Conservation (phyloP, 2,329 filamentous ascomycete genomes). For the Ilyonectria sp. region DNA sequence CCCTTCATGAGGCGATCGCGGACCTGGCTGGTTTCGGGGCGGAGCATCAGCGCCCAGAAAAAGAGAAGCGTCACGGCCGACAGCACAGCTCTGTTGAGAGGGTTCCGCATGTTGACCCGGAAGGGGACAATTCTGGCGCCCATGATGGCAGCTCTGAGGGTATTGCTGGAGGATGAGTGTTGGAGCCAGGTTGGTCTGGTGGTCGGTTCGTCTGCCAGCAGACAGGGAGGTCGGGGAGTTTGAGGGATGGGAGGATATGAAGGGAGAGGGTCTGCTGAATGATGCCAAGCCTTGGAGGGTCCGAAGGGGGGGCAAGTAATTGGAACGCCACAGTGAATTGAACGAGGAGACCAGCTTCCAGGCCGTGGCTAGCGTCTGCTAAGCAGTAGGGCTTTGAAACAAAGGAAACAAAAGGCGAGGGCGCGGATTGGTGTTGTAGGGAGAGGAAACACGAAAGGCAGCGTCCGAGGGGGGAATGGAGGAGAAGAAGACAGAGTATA, state of each 20-base stretch:
- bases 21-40: constrained; percentile 59
- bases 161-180: not conserved
- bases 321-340: constrained; percentile 3
- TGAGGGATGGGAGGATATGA: not conserved
- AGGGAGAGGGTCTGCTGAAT: not conserved
- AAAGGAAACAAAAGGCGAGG: constrained; percentile 5
- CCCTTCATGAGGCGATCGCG: constrained; percentile 57
- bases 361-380: not conserved
- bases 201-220: constrained; percentile 17
- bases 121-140: constrained; percentile 56
- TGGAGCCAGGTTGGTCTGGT: not conserved
- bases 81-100: constrained; percentile 61
- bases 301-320: not conserved
- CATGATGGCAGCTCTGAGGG: constrained; percentile 45
- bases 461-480: not conserved
- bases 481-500: not conserved
- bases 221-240: constrained; percentile 11
- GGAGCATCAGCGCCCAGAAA: constrained; percentile 56
- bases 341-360: constrained; percentile 2
- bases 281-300: not conserved
- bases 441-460: constrained; percentile 8
- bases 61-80: constrained; percentile 61
- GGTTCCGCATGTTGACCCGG: constrained; percentile 65
- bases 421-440: not conserved
- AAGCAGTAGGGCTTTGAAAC: constrained; percentile 2